Evolutionary conservation across 1,284 basidiomycete species (phyloP).

Genomic region (Cerrena zonata): DNA sequence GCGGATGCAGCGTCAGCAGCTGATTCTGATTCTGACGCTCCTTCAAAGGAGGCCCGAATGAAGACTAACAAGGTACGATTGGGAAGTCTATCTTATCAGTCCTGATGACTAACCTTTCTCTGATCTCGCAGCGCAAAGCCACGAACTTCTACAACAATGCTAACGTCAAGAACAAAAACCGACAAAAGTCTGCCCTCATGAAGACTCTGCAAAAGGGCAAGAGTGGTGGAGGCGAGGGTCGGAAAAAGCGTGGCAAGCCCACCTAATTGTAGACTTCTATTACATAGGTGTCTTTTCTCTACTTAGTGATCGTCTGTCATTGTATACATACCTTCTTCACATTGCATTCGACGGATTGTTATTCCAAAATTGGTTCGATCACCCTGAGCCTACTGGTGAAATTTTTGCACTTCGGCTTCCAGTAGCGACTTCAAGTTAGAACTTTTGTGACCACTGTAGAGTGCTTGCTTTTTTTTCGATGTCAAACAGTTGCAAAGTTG

Average conservation of each 20-base stretch:
- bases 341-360: no score
- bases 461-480: no score
- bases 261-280: no score
- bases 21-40: conserved; percentile 12
- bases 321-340: no score
- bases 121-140: conserved; percentile 63
- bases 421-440: no score
- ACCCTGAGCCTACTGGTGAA: no score
- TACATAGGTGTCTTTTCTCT: no score
- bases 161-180: conserved; percentile 87
- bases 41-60: conserved; percentile 69
- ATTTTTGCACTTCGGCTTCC: no score
- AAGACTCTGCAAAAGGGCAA: conserved; percentile 26
- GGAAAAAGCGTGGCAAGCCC: background rate
- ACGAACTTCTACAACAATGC: conserved; percentile 85
- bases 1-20: conserved; percentile 17
- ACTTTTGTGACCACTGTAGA: no score
- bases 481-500: no score
- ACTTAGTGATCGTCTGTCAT: no score
- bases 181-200: conserved; percentile 54
- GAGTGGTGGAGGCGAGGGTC: background rate
- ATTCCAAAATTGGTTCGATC: no score
- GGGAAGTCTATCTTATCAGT: background rate
- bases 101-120: background rate
- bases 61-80: conserved; percentile 75